Percentiles rank a stretch among this genome's conserved stretches.
Evolutionary conservation across 108 stramenopile species (phyloP).

Genomic region (Nitzschia putrida): DNA sequence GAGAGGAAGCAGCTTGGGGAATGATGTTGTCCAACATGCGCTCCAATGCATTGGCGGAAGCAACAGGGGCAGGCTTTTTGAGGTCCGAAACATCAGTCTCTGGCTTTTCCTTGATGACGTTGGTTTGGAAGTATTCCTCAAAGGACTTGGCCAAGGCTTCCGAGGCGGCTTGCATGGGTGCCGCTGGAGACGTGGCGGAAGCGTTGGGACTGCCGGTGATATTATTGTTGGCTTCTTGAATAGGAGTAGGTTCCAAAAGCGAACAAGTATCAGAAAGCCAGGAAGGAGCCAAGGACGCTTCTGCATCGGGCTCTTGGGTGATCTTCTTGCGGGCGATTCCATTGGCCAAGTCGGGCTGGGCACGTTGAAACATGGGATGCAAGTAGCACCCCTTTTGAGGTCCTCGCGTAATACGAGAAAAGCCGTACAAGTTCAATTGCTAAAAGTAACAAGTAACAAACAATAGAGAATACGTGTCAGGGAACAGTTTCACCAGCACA

Average conservation of each 20-base stretch:
- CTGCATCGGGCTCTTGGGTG: neutral
- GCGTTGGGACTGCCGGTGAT: neutral
- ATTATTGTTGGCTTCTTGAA: neutral
- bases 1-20: neutral
- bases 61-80: neutral
- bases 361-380: constrained; percentile 31
- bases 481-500: neutral
- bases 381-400: constrained; percentile 47
- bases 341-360: constrained; percentile 7
- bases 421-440: constrained; percentile 57
- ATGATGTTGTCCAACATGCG: constrained; percentile 21
- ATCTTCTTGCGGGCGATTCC: constrained; percentile 36
- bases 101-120: constrained; percentile 1
- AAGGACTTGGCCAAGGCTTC: constrained; percentile 11
- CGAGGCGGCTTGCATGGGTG: neutral
- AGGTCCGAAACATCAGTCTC: neutral
- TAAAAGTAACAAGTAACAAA: neutral
- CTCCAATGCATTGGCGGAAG: constrained; percentile 12
- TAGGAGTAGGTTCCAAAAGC: constrained; percentile 12
- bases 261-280: constrained; percentile 4
- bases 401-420: constrained; percentile 35
- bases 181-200: neutral
- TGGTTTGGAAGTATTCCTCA: constrained; percentile 17
- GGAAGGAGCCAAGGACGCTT: neutral
- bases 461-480: neutral